Base-by-base conservation (phyloP, 192 early-diverging fungal species). In the Linnemannia schmuckeri region DNA sequence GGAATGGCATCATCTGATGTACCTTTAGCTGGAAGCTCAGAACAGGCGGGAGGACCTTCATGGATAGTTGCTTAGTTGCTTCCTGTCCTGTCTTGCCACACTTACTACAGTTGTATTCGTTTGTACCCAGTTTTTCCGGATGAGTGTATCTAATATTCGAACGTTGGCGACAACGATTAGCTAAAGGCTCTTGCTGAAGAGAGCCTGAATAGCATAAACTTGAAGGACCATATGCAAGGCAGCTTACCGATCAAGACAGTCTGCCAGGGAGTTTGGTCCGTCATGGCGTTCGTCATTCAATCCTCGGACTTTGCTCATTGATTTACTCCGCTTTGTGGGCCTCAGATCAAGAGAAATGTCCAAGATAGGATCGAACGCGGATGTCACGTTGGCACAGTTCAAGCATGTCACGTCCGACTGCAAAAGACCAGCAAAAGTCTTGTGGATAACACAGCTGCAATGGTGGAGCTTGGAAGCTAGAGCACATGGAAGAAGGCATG, bases 1-100 rank as follows among this genome's bases (percentile, higher is more conserved):
- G 38, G 80, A 13, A 47, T 33, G 20, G 68, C 49, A 70, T 20
- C 30, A 44, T 12, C 73, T 27, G 47, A 42, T 38, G 37, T 88
- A 93, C 95, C 91, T 99, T 99, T 17, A 99, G 89, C 83, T 99
- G 98, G 69, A 99, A 95, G 46, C 96, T 93, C 72, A 99, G 89
- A 6, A 98, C 96, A 2, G 97, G 96, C 10, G 98, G 97, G 47
- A 98, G 88, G 72, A 91, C 88, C 72, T 97, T 97, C 24, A 99
- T 80, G 2, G 96, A 96, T 22, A 99, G 90, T 80, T 97, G 97
- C 90, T 99, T 99, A 38, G 93, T 94, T 2, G 96, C 97, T 49
- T 93, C 93, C 79, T 93, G 87, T 30, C 85, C 81, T 30, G 88
- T 89, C 24, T 89, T 83, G 10, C 93, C 90, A 81, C 96, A 97